Evolutionary conservation across 2,329 filamentous ascomycete species (phyloP).

Genomic region (Colletotrichum musicola): DNA sequence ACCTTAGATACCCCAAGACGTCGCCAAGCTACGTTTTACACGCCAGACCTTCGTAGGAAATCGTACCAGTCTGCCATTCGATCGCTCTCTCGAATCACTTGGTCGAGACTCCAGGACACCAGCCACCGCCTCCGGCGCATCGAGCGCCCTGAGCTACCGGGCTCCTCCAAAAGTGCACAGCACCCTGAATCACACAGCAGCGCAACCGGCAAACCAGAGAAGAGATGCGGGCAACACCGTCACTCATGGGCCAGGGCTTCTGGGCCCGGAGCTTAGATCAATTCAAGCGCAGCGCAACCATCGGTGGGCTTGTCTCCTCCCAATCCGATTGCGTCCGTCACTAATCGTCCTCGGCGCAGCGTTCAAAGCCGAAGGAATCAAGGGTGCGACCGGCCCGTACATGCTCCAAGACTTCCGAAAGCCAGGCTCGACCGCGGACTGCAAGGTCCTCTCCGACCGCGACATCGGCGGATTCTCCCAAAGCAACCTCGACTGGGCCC

Average conservation of each 20-base stretch:
- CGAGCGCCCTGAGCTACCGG: not conserved
- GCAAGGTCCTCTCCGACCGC: conserved; percentile 86
- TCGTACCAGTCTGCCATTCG: too few species aligned
- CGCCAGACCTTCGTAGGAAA: too few species aligned
- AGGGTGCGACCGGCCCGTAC: conserved; percentile 72
- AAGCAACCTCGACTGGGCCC: conserved; percentile 76
- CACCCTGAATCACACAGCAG: not conserved
- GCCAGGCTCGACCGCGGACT: conserved; percentile 60
- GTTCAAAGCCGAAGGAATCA: conserved; percentile 77
- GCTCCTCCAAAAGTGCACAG: not conserved
- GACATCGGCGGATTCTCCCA: conserved; percentile 90
- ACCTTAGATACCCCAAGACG: not conserved
- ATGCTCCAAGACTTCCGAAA: conserved; percentile 74
- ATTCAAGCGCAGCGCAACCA: conserved; percentile 66
- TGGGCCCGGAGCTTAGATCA: conserved; percentile 70
- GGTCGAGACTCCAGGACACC: not conserved
- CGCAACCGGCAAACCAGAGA: not conserved
- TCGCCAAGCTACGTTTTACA: not conserved
- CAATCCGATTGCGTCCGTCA: not conserved
- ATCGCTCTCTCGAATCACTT: not conserved
- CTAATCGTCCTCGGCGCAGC: conserved; percentile 57
- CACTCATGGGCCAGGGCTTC: conserved; percentile 64
- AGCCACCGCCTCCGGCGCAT: not conserved
- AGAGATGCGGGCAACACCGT: conserved; percentile 63
- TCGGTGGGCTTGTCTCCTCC: conserved; percentile 57